A percentile compares a stretch with the other conserved stretches of the same genome.
phyloP scores from a whole-genome alignment of 2,329 filamentous ascomycete genomes.

The Mariannaea elegans region DNA sequence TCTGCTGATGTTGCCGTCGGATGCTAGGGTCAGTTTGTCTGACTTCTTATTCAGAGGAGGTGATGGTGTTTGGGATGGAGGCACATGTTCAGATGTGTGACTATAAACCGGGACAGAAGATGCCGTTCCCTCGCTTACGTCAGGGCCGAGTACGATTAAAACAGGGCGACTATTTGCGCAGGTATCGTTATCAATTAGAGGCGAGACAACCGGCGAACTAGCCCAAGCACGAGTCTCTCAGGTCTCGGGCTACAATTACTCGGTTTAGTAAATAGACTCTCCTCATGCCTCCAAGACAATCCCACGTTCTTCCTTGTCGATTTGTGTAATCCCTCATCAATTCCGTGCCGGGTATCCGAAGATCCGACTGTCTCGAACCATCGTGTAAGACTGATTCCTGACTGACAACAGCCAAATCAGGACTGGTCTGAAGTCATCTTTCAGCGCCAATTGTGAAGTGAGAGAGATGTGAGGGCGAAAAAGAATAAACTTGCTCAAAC shows the following conservation, averaged over 20 bases:
- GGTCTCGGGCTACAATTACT: no score
- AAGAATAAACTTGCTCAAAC: constrained; percentile 51
- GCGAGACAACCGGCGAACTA: neutral
- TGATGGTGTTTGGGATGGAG: neutral
- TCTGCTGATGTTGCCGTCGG: neutral
- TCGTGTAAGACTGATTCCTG: neutral
- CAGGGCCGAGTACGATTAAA: neutral
- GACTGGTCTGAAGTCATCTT: constrained; percentile 1
- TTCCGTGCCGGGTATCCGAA: constrained; percentile 12
- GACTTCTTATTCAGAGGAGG: neutral
- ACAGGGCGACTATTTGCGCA: neutral
- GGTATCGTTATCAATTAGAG: neutral
- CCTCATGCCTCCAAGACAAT: neutral
- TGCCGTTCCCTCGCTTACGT: neutral
- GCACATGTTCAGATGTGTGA: neutral
- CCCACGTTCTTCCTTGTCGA: neutral
- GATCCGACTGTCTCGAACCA: neutral
- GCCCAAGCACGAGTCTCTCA: no score
- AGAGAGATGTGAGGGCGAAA: constrained; percentile 16
- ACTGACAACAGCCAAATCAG: constrained; percentile 5
- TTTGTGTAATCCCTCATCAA: constrained; percentile 3
- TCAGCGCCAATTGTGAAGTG: constrained; percentile 4
- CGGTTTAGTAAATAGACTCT: neutral
- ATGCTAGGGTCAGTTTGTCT: neutral
- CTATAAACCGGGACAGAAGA: neutral